Percentiles rank a stretch among this genome's conserved stretches.
These are phyloP conservation scores for Blastocystis sp. DNA, from an alignment of 352 stramenopile genomes.

Conservation along the genomic window DNA sequence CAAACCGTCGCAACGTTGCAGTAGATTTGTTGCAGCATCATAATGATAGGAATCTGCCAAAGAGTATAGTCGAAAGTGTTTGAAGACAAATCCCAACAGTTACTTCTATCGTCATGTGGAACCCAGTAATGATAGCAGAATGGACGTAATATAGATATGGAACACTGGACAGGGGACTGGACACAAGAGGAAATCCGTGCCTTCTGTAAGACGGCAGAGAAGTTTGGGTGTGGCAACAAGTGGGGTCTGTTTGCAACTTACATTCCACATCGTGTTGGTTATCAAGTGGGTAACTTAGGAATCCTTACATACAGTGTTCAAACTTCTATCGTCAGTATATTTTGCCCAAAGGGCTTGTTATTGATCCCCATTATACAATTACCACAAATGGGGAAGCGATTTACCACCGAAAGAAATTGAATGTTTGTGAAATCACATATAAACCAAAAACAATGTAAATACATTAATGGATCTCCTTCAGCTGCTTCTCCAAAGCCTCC, in stretches of 20 bases:
- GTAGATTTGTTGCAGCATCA: neutral
- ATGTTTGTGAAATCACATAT: slow-evolving; percentile 8
- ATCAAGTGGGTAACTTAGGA: neutral
- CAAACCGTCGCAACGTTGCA: neutral
- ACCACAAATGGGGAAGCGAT: slow-evolving; percentile 21
- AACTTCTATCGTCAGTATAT: slow-evolving; percentile 56
- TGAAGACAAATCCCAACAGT: slow-evolving; percentile 24
- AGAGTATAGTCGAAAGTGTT: slow-evolving; percentile 3
- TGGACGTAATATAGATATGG: slow-evolving; percentile 4
- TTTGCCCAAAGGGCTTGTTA: neutral
- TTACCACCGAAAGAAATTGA: neutral
- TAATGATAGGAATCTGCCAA: slow-evolving; percentile 14
- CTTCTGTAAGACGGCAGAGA: slow-evolving; percentile 26
- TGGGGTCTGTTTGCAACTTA: slow-evolving; percentile 51
- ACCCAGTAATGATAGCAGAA: neutral
- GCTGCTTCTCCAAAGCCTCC: slow-evolving; percentile 48
- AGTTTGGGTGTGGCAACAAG: slow-evolving; percentile 42
- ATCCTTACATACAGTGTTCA: slow-evolving; percentile 8
- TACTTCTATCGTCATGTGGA: slow-evolving; percentile 53
- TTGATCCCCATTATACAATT: slow-evolving; percentile 35
- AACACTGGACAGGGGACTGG: slow-evolving; percentile 56
- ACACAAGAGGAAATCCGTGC: slow-evolving; percentile 43
- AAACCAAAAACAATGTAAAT: neutral
- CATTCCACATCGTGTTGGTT: slow-evolving; percentile 57
- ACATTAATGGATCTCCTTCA: slow-evolving; percentile 59